These are phyloP conservation scores for Elsinoe arachidis DNA, from an alignment of 2,329 filamentous ascomycete species.

Conservation along the genomic window DNA sequence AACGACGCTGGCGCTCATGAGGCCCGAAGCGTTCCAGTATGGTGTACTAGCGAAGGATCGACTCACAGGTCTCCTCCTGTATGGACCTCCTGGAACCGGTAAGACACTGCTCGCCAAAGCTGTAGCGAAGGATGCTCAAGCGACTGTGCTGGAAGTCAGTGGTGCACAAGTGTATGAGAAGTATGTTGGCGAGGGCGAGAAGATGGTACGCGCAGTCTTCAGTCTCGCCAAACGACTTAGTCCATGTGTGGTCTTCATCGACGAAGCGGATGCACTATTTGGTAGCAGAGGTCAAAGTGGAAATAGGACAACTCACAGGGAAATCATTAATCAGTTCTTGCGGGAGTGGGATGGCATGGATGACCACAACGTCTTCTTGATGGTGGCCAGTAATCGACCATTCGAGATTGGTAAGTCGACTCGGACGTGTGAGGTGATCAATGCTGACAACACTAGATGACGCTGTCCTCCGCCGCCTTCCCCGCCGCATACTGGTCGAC, in stretches of 20 bases:
- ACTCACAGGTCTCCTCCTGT: slow-evolving; percentile 90
- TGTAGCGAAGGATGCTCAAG: slow-evolving; percentile 56
- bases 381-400: slow-evolving; percentile 93
- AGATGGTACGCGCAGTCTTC: slow-evolving; percentile 90
- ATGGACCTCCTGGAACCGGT: slow-evolving; percentile 82
- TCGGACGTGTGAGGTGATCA: not conserved
- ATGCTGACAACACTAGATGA: slow-evolving; percentile 55
- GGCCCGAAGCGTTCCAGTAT: slow-evolving; percentile 92
- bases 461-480: slow-evolving; percentile 68
- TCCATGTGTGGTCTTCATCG: slow-evolving; percentile 91
- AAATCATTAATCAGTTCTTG: slow-evolving; percentile 93
- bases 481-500: slow-evolving; percentile 64
- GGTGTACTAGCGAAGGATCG: slow-evolving; percentile 85
- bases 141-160: slow-evolving; percentile 70
- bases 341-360: slow-evolving; percentile 95
- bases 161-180: slow-evolving; percentile 92
- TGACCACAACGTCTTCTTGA: slow-evolving; percentile 74
- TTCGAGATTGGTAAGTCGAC: slow-evolving; percentile 50
- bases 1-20: slow-evolving; percentile 75
- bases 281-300: slow-evolving; percentile 61
- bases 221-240: slow-evolving; percentile 81
- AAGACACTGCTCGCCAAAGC: slow-evolving; percentile 71
- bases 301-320: slow-evolving; percentile 64
- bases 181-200: slow-evolving; percentile 92
- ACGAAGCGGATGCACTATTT: slow-evolving; percentile 90